phyloP scores from a whole-genome alignment of 768 basidiomycete genomes.

The Tricholoma sp. region DNA sequence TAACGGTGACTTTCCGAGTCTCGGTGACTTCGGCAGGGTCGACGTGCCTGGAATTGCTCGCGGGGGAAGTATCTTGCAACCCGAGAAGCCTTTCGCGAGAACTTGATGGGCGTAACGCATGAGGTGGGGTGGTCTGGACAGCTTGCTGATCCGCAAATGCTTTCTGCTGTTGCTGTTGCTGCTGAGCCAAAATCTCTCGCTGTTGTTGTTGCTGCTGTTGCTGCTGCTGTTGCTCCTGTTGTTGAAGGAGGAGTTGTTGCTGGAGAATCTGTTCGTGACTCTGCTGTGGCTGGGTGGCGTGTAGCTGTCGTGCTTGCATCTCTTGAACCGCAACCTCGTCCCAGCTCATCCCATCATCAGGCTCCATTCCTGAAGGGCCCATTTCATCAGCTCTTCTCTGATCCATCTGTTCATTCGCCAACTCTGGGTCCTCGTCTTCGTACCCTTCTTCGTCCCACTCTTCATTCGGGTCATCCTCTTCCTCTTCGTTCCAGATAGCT shows the following conservation, averaged over 20 bases:
- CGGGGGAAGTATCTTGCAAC: constrained; percentile 1
- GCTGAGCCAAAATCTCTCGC: constrained; percentile 26
- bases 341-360: constrained; percentile 87
- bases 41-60: constrained; percentile 21
- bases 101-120: constrained; percentile 35
- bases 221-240: constrained; percentile 20
- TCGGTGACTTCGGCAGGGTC: constrained; percentile 71
- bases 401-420: constrained; percentile 49
- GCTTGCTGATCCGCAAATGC: constrained; percentile 23
- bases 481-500: constrained; percentile 79
- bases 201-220: constrained; percentile 27
- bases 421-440: constrained; percentile 61
- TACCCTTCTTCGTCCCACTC: constrained; percentile 70
- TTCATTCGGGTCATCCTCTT: constrained; percentile 56
- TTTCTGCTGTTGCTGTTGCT: constrained; percentile 22
- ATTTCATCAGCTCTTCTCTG: constrained; percentile 29
- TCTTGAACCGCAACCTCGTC: constrained; percentile 64
- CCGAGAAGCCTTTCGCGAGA: constrained; percentile 45
- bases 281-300: constrained; percentile 25
- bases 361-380: constrained; percentile 44
- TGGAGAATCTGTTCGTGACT: constrained; percentile 23
- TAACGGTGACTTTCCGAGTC: constrained; percentile 73
- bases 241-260: constrained; percentile 24
- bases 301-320: constrained; percentile 31
- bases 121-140: constrained; percentile 11